These are phyloP conservation scores for Geranium incanum DNA, from an alignment of 441 rosid genomes.

Conservation along the genomic window DNA sequence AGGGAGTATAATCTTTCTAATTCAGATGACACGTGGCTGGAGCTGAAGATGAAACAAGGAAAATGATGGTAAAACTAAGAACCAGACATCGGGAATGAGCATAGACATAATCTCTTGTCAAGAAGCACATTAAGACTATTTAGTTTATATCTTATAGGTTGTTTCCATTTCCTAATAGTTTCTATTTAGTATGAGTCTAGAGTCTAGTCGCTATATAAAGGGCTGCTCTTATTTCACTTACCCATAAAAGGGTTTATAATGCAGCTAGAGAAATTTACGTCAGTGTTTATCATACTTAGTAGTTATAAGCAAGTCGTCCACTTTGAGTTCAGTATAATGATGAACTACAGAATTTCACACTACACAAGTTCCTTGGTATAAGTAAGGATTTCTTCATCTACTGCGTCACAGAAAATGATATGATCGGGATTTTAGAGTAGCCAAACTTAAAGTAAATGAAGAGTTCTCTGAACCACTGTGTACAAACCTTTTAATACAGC, in stretches of 20 bases:
- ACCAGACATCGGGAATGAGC: not conserved
- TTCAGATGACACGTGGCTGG: not conserved
- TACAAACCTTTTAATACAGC: not conserved
- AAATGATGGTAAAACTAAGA: not conserved
- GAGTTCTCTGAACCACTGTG: not conserved
- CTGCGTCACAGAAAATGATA: not conserved
- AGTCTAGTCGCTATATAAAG: no score
- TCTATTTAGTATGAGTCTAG: no score
- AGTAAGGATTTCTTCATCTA: not conserved
- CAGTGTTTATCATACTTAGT: not conserved
- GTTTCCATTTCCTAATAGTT: no score
- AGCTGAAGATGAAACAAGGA: not conserved
- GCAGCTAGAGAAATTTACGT: not conserved
- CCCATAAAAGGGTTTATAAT: not conserved
- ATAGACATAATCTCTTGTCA: not conserved
- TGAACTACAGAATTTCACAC: not conserved
- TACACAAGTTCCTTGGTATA: not conserved
- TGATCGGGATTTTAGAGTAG: not conserved
- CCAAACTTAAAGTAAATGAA: not conserved
- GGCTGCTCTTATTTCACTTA: not conserved
- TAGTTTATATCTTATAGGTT: no score
- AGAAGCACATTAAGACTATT: not conserved
- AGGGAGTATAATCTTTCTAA: not conserved
- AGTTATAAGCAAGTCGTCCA: not conserved
- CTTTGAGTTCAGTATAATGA: not conserved